Percentiles rank a stretch among this genome's conserved stretches.
Conservation (phyloP, 2,329 filamentous ascomycete species). For the Pezizomycotina sp. region DNA sequence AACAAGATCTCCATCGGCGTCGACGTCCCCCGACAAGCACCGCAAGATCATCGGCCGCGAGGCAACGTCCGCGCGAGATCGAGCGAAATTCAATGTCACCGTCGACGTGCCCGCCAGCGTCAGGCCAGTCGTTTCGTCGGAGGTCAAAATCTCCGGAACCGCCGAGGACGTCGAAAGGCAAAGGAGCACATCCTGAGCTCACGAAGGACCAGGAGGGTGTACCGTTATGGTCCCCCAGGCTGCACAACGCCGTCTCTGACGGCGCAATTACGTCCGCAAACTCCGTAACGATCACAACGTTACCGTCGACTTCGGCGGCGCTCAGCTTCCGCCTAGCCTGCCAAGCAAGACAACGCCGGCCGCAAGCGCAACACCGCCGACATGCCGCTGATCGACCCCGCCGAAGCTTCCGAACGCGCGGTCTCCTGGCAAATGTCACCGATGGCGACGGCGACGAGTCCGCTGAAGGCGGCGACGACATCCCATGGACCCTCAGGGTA, state of each 20-base stretch:
- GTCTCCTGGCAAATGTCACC: conserved; percentile 84
- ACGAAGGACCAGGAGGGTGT: conserved; percentile 73
- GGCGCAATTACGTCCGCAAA: conserved; percentile 81
- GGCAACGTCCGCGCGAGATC: conserved; percentile 66
- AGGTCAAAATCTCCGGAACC: conserved; percentile 66
- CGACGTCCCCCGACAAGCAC: conserved; percentile 83
- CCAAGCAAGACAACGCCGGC: too few relatives aligned
- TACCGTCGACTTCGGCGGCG: conserved; percentile 77
- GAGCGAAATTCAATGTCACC: conserved; percentile 73
- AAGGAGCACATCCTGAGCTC: conserved; percentile 67
- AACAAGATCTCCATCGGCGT: conserved; percentile 63
- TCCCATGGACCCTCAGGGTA: conserved; percentile 80
- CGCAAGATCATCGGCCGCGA: conserved; percentile 78
- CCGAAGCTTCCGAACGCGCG: conserved; percentile 48
- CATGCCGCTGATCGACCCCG: conserved; percentile 85
- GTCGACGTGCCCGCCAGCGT: conserved; percentile 87
- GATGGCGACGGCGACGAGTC: conserved; percentile 47
- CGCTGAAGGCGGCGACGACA: conserved; percentile 39
- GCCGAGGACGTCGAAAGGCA: conserved; percentile 63
- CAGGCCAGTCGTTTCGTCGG: conserved; percentile 58
- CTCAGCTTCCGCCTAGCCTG: conserved; percentile 52
- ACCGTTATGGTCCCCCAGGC: conserved; percentile 66
- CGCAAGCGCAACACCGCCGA: conserved; percentile 35
- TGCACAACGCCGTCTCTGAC: conserved; percentile 74
- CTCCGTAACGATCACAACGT: conserved; percentile 75